Conservation (phyloP, 768 basidiomycete genomes). For the Naganishia friedmannii region DNA sequence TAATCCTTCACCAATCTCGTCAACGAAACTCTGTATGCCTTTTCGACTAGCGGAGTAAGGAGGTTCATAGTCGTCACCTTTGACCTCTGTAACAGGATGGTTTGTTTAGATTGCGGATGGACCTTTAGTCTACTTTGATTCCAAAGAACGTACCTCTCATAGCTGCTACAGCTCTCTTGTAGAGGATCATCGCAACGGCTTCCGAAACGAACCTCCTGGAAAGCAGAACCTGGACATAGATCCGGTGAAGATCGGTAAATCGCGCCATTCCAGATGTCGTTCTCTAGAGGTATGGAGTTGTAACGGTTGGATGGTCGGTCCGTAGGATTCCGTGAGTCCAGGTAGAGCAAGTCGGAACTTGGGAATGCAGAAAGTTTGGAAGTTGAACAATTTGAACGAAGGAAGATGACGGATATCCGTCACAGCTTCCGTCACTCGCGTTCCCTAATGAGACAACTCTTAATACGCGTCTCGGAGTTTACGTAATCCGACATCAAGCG, state of each 20-base stretch:
- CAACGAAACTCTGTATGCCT: constrained; percentile 8
- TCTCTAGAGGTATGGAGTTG: neutral
- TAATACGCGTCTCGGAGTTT: neutral
- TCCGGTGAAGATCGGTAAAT: constrained; percentile 41
- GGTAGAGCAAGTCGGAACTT: no score
- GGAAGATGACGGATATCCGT: no score
- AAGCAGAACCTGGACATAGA: constrained; percentile 44
- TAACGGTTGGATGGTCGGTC: no score
- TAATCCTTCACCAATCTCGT: constrained; percentile 34
- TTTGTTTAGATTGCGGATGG: constrained; percentile 30
- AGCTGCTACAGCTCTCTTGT: constrained; percentile 41
- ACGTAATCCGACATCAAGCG: neutral
- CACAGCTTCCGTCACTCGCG: no score
- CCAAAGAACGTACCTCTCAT: constrained; percentile 34
- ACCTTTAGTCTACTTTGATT: constrained; percentile 32
- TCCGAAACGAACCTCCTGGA: constrained; percentile 40
- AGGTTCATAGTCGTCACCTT: constrained; percentile 27
- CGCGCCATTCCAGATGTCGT: constrained; percentile 21
- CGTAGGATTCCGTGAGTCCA: no score
- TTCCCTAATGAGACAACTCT: neutral
- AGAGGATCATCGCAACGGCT: constrained; percentile 41
- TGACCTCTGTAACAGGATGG: constrained; percentile 32
- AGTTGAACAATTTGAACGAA: no score
- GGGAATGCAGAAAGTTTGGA: no score
- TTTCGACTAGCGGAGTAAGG: constrained; percentile 5